Evolutionary conservation across 495 filamentous ascomycete species (phyloP), one percentile per base, ranked within the genome.

Genomic region (Trypethelium eluteriae): DNA sequence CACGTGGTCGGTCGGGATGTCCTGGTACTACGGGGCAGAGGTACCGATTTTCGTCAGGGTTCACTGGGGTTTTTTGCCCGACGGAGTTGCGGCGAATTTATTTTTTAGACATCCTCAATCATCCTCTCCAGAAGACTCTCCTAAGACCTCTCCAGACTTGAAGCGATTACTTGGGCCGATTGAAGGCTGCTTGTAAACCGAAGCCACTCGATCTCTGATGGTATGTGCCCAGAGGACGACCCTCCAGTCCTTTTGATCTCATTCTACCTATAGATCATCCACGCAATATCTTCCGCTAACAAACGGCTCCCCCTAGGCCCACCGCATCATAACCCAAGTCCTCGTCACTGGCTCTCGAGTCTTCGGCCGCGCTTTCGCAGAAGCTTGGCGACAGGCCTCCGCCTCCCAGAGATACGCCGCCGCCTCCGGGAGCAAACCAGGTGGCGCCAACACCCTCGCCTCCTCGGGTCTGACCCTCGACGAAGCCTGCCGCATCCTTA

Each of bases 401-500:
- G 94, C 93, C 3, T 87, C 91, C 0, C 86, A 86, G 61, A 88
- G 90, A 80, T 91, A 96, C 74, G 85, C 88, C 68, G 84, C 86
- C n/a, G 83, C 88, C 64, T 81, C 81, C 36, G 80, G 81, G 64
- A 72, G 79, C 39, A 79, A 80, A 50, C 76, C 80, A 53, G 80
- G 78, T 53, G 72, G 70, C 18, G 71, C 79, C 39, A 84, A 78
- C 69, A 80, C 85, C 65, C 80, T 85, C 67, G 76, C 83, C 46
- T 83, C 86, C 44, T 81, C 84, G 47, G 89, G 90, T 69, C 85
- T 96, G 72, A 95, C 91, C 7, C 85, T 98, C 63, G 93, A 96
- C 69, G 94, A 98, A 79, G 95, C 94, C 10, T 97, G 92, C 85
- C 92, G 92, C 78, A 98, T 98, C 75, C 85, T 98, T 65, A 96